Percentiles rank a stretch among this genome's conserved stretches.
phyloP scores from a whole-genome alignment of 2,329 filamentous ascomycete species.

The Fusarium sterilihyphosum region DNA sequence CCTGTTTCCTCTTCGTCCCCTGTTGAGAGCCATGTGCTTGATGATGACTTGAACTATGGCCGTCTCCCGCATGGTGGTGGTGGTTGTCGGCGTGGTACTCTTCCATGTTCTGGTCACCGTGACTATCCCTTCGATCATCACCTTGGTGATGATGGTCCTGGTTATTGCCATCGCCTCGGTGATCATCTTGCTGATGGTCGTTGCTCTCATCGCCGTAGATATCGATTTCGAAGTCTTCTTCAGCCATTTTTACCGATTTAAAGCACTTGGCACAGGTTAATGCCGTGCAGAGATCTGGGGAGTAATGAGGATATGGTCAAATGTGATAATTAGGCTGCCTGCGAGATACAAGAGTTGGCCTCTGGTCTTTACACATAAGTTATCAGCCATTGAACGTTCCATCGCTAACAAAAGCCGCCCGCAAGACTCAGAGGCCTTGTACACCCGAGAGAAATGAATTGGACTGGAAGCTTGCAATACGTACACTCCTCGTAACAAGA shows the following conservation, averaged over 20 bases:
- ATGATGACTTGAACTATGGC: slow-evolving; percentile 54
- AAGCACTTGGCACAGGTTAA: slow-evolving; percentile 27
- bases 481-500: slow-evolving; percentile 60
- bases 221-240: slow-evolving; percentile 78
- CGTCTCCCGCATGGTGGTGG: slow-evolving; percentile 49
- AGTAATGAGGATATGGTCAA: slow-evolving; percentile 23
- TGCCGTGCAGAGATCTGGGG: slow-evolving; percentile 21
- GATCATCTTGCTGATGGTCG: slow-evolving; percentile 55
- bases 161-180: slow-evolving; percentile 42
- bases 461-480: slow-evolving; percentile 60
- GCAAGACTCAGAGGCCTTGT: slow-evolving; percentile 14
- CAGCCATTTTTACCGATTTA: slow-evolving; percentile 63
- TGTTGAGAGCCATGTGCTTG: slow-evolving; percentile 52
- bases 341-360: slow-evolving; percentile 42
- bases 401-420: slow-evolving; percentile 15
- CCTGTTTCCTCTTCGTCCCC: slow-evolving; percentile 69
- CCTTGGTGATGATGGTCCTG: slow-evolving; percentile 40
- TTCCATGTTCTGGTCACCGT: slow-evolving; percentile 52
- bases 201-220: slow-evolving; percentile 71
- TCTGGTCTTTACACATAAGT: slow-evolving; percentile 37
- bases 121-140: slow-evolving; percentile 43
- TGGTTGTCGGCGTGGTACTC: slow-evolving; percentile 49
- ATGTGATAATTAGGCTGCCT: slow-evolving; percentile 44
- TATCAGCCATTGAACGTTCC: slow-evolving; percentile 42
- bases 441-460: slow-evolving; percentile 43